Evolutionary conservation across 202 grass and related monocot genomes (phyloP), one percentile per base, ranked within the genome.

Genomic region (Zoysia matrella): DNA sequence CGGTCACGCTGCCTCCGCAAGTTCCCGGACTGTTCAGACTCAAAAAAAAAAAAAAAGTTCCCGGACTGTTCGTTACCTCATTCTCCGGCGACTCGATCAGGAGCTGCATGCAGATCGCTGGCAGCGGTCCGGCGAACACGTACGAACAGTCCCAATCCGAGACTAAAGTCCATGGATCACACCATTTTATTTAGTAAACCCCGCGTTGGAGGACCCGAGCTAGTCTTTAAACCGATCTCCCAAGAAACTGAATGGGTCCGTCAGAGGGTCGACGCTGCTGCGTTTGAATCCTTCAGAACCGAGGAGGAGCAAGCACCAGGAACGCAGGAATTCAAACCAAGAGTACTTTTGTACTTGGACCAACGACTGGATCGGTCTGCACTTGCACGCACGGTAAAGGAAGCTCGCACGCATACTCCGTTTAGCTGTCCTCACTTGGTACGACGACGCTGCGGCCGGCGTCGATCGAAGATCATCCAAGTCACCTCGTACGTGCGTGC

Each of bases 251-350:
- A 55, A 8, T 2, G 0, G n/a, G 6, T 53, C 71, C 0, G 2
- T 2, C 3, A 16, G 69, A 14, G 39, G 9, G 52, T 72, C 71
- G 5, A 5, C 6, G 52, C 71, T 15, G 4, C 57, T 14, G 8
- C 50, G 36, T 73, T 43, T 73, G 71, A 73, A 73, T 73, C 41
- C 71, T 55, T 73, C 39, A 41, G 5, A 13, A 15, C 11, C 18
- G 8, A 60, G 57, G 16, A 7, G 57, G n/a, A 9, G 48, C 52
- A 13, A 13, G 52, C 13, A 55, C 52, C 52, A 55, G 1, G 52
- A 55, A 55, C 52, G 15, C 52, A 55, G 12, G 52, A 55, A 53
- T 53, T 53, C 51, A 9, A 36, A 36, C 30, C 30, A 36, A 36
- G 30, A 36, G 30, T 36, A 36, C 30, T 36, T 36, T 36, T 36